These are phyloP conservation scores for Emmonsia crescens DNA, from an alignment of 2,329 filamentous ascomycete genomes.

Conservation along the genomic window DNA sequence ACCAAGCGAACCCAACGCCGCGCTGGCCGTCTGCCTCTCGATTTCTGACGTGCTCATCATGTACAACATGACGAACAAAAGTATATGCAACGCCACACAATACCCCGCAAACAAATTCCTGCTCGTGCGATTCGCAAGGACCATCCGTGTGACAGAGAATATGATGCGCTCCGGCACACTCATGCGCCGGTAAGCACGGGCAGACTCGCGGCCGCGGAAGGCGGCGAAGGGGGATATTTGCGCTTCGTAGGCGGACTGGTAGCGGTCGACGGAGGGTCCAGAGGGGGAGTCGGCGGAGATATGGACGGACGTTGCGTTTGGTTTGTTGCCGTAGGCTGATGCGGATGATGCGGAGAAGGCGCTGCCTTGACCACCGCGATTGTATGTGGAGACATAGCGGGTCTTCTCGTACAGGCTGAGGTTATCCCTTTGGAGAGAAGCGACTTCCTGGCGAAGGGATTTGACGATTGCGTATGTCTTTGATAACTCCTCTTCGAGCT, in stretches of 20 bases:
- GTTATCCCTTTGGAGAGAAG: slow-evolving; percentile 90
- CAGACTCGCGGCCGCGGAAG: slow-evolving; percentile 86
- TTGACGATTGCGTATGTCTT: slow-evolving; percentile 74
- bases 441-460: slow-evolving; percentile 78
- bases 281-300: slow-evolving; percentile 50
- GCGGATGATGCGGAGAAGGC: slow-evolving; percentile 53
- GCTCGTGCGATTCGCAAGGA: slow-evolving; percentile 79
- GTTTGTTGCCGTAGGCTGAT: slow-evolving; percentile 52
- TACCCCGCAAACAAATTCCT: slow-evolving; percentile 91
- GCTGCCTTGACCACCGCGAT: slow-evolving; percentile 51
- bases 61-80: slow-evolving; percentile 81
- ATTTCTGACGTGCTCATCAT: slow-evolving; percentile 59
- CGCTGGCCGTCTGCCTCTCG: slow-evolving; percentile 50
- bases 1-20: slow-evolving; percentile 41
- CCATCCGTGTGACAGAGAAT: slow-evolving; percentile 81
- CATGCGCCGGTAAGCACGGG: slow-evolving; percentile 86
- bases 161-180: slow-evolving; percentile 80
- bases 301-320: slow-evolving; percentile 59
- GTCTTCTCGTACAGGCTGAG: slow-evolving; percentile 95
- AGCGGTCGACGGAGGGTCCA: slow-evolving; percentile 66
- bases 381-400: slow-evolving; percentile 89
- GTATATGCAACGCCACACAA: slow-evolving; percentile 73
- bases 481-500: slow-evolving; percentile 82
- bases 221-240: slow-evolving; percentile 93
- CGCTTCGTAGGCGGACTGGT: slow-evolving; percentile 84